Conservation (phyloP, 2,329 filamentous ascomycete species). For the Polychaeton citri region DNA sequence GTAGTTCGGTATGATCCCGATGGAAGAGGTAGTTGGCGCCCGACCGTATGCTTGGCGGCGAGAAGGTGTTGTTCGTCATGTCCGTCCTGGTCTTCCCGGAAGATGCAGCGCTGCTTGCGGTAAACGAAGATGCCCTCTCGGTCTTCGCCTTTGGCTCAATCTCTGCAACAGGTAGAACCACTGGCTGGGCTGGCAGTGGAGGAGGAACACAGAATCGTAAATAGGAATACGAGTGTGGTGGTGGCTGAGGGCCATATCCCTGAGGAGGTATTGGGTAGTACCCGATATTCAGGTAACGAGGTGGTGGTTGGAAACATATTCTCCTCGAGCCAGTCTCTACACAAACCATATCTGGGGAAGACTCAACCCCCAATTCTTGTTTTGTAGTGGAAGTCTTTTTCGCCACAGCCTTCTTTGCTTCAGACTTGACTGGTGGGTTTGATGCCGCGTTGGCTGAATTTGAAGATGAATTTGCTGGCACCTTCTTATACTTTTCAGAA, state of each 20-base stretch:
- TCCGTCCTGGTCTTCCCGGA: neutral
- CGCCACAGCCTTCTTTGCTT: too few relatives aligned
- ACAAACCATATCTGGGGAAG: neutral
- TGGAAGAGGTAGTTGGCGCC: constrained; percentile 19
- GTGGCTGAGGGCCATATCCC: neutral
- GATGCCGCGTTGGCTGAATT: neutral
- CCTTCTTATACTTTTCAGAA: neutral
- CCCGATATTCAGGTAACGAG: neutral
- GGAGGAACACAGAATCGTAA: too few relatives aligned
- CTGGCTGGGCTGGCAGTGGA: too few relatives aligned
- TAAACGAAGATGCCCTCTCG: neutral
- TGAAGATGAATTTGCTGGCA: neutral
- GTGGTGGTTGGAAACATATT: neutral
- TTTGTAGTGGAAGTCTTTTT: too few relatives aligned
- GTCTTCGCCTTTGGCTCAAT: neutral
- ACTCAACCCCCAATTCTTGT: neutral
- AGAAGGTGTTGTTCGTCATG: constrained; percentile 1
- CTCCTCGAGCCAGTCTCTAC: neutral
- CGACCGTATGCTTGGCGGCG: constrained; percentile 7
- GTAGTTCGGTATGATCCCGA: constrained; percentile 14
- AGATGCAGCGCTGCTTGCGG: neutral
- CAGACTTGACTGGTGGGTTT: neutral
- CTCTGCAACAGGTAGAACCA: too few relatives aligned
- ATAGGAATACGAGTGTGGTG: neutral
- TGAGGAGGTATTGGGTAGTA: neutral